phyloP scores from a whole-genome alignment of 768 basidiomycete genomes.

The Boletus vinaceobasis region DNA sequence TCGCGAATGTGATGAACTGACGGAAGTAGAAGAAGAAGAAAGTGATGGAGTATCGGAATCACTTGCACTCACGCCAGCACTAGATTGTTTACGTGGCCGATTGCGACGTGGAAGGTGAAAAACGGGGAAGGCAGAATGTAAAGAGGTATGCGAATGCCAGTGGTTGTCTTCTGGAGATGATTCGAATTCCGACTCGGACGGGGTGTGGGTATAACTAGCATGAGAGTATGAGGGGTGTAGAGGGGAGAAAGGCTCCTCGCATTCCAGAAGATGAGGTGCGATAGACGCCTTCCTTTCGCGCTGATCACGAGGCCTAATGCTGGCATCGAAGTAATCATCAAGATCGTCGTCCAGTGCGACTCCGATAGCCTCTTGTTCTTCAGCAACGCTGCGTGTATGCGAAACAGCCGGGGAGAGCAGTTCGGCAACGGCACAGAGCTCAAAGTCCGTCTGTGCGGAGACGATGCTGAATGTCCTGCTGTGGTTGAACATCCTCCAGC shows the following conservation, averaged over 20 bases:
- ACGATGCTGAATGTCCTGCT: constrained; percentile 40
- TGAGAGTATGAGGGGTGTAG: constrained; percentile 16
- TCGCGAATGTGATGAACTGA: constrained; percentile 36
- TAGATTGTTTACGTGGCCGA: constrained; percentile 26
- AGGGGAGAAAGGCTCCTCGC: constrained; percentile 31
- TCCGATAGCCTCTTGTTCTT: constrained; percentile 24
- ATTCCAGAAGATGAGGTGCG: constrained; percentile 26
- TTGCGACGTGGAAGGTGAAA: constrained; percentile 36
- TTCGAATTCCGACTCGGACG: constrained; percentile 38
- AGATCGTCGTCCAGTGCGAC: constrained; percentile 25
- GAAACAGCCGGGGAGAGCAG: constrained; percentile 38
- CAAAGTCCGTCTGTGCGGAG: constrained; percentile 47
- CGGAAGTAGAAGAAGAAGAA: constrained; percentile 38
- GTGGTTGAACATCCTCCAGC: constrained; percentile 25
- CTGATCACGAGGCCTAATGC: constrained; percentile 12
- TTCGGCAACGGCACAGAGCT: constrained; percentile 50
- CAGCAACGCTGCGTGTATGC: constrained; percentile 19
- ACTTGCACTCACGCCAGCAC: constrained; percentile 30
- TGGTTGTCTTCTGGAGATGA: constrained; percentile 26
- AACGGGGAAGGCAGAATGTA: constrained; percentile 15
- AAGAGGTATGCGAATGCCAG: constrained; percentile 21
- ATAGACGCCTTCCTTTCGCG: constrained; percentile 6
- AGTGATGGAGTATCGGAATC: constrained; percentile 51
- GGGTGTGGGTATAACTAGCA: constrained; percentile 10
- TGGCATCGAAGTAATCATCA: constrained; percentile 30